Evolutionary conservation across 352 stramenopile species (phyloP).

Genomic region (Globisporangium spiculum): DNA sequence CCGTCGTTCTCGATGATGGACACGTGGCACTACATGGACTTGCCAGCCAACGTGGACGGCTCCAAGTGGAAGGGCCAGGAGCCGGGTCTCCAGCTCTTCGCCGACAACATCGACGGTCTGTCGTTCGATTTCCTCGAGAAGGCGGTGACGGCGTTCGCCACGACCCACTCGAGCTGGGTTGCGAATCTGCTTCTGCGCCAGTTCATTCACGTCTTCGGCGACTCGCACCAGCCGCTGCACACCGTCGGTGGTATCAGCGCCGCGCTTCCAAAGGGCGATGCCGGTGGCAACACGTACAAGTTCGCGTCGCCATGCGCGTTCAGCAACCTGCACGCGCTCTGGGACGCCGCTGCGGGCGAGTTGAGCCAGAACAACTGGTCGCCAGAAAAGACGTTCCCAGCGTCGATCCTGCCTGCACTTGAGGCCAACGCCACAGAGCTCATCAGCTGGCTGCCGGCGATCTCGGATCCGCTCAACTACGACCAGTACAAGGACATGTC

Average conservation of each 20-base stretch:
- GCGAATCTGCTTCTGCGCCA: slow-evolving; percentile 59
- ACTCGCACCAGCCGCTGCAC: slow-evolving; percentile 65
- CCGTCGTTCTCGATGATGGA: slow-evolving; percentile 53
- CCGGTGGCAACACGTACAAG: slow-evolving; percentile 56
- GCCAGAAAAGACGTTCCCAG: slow-evolving; percentile 18
- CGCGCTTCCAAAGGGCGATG: slow-evolving; percentile 46
- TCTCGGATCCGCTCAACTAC: slow-evolving; percentile 38
- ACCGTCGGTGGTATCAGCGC: slow-evolving; percentile 41
- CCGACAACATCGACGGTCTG: slow-evolving; percentile 45
- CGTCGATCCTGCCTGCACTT: slow-evolving; percentile 13
- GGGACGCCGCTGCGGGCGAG: slow-evolving; percentile 51
- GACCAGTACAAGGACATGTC: slow-evolving; percentile 34
- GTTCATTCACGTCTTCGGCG: slow-evolving; percentile 71
- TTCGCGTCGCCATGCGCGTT: slow-evolving; percentile 47
- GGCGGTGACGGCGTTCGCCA: slow-evolving; percentile 48
- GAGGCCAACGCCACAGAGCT: slow-evolving; percentile 47
- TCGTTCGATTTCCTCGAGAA: slow-evolving; percentile 43
- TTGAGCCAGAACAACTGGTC: slow-evolving; percentile 58
- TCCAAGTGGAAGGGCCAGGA: slow-evolving; percentile 35
- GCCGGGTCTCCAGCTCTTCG: slow-evolving; percentile 45
- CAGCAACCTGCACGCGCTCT: slow-evolving; percentile 67
- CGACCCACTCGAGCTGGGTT: slow-evolving; percentile 60
- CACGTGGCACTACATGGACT: slow-evolving; percentile 70
- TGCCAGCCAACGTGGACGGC: slow-evolving; percentile 56
- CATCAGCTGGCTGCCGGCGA: slow-evolving; percentile 27